These are phyloP conservation scores for Oryza coarctata DNA, from an alignment of 176 grass and related monocot species.

Conservation along the genomic window DNA sequence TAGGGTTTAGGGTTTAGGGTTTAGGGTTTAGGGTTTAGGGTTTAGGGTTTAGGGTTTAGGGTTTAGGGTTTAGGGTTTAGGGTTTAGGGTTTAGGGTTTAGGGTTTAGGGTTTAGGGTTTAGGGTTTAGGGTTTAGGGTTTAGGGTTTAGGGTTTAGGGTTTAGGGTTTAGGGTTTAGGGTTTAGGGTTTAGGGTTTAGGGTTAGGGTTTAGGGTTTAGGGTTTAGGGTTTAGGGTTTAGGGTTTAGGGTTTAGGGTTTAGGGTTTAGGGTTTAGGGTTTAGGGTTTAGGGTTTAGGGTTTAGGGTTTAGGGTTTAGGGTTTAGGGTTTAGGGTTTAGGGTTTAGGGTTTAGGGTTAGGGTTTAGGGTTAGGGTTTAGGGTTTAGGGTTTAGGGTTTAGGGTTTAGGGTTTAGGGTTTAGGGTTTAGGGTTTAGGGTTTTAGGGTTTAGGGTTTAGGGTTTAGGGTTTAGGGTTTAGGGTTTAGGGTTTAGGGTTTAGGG, in stretches of 20 bases:
- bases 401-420: too few relatives aligned
- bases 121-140: conserved; percentile 16
- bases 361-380: too few relatives aligned
- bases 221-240: background rate
- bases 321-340: too few relatives aligned
- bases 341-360: too few relatives aligned
- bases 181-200: conserved; percentile 1
- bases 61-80: conserved; percentile 16
- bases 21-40: background rate
- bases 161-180: too few relatives aligned
- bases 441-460: too few relatives aligned
- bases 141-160: conserved; percentile 4
- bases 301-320: conserved; percentile 13
- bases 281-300: conserved; percentile 20
- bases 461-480: too few relatives aligned
- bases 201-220: background rate
- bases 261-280: conserved; percentile 11
- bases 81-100: conserved; percentile 15
- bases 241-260: conserved; percentile 12
- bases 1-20: background rate
- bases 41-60: background rate
- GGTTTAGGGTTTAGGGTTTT: too few relatives aligned
- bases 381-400: too few relatives aligned
- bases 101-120: conserved; percentile 29
- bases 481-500: too few relatives aligned